Percentiles rank a stretch among this genome's conserved stretches.
phyloP scores from a whole-genome alignment of 2,329 filamentous ascomycete species.

The Epichloe sibirici region DNA sequence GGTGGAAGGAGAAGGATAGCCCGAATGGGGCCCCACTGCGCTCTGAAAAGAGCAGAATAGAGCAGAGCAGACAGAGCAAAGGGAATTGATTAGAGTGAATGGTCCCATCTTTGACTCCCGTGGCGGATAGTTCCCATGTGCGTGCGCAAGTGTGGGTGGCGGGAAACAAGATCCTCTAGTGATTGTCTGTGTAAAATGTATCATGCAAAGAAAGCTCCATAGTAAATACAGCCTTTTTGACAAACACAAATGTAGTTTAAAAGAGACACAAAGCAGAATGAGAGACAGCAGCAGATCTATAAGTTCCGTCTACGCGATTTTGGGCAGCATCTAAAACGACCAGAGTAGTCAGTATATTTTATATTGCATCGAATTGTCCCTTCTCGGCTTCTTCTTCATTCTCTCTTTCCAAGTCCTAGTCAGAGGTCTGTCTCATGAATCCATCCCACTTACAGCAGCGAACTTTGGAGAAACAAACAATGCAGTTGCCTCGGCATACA shows the following conservation, averaged over 20 bases:
- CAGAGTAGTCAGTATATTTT: neutral
- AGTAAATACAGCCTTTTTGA: neutral
- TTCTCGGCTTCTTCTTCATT: too few species aligned
- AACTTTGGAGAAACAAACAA: constrained; percentile 82
- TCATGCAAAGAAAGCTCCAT: neutral
- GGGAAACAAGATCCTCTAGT: too few species aligned
- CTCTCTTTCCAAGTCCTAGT: neutral
- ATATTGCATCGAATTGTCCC: neutral
- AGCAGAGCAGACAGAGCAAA: neutral
- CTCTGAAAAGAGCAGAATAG: neutral
- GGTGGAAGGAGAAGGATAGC: too few species aligned
- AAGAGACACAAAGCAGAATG: neutral
- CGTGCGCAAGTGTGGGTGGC: too few species aligned
- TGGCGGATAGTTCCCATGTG: too few species aligned
- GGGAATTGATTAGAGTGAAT: too few species aligned
- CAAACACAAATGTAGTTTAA: neutral
- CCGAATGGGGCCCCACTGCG: too few species aligned
- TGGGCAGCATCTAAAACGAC: neutral
- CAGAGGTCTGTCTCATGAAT: too few species aligned
- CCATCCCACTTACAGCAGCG: constrained; percentile 49
- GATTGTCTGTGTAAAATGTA: neutral
- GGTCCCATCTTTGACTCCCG: too few species aligned
- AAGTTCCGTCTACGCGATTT: neutral
- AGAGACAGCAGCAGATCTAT: neutral
- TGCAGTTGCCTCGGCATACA: constrained; percentile 72